Evolutionary conservation across 2,329 filamentous ascomycete genomes (phyloP).

Genomic region (Phyllosticta ampelicida): DNA sequence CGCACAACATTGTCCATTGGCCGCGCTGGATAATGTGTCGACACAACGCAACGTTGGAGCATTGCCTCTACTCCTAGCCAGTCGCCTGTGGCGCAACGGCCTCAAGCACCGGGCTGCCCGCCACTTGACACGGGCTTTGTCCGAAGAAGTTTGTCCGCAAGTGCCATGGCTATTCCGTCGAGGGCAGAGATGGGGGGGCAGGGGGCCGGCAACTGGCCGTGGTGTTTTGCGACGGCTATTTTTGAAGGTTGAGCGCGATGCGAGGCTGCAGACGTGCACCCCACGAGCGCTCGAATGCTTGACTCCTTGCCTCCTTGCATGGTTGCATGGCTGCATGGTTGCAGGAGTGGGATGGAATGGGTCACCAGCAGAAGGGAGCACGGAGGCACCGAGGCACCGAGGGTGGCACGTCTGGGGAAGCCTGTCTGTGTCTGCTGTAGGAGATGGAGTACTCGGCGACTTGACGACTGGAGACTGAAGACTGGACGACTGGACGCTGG

Average conservation of each 20-base stretch:
- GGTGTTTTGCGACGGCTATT: not conserved
- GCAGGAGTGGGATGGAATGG: not conserved
- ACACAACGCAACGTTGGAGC: no score
- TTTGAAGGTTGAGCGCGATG: not conserved
- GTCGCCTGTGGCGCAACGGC: not conserved
- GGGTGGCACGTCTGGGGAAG: not conserved
- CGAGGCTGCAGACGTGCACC: not conserved
- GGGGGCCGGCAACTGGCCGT: not conserved
- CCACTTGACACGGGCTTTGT: not conserved
- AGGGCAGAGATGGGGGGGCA: not conserved
- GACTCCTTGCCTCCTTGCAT: no score
- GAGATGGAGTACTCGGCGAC: no score
- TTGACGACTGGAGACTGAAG: no score
- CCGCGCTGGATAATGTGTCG: not conserved
- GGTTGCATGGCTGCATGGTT: no score
- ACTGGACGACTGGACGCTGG: no score
- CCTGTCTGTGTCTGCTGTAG: no score
- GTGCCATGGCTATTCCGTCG: no score
- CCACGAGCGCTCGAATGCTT: not conserved
- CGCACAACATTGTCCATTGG: not conserved
- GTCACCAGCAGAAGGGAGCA: not conserved
- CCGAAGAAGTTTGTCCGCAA: not conserved
- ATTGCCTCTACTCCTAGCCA: no score
- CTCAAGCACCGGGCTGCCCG: not conserved
- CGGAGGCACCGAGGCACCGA: no score